Conservation (phyloP, 352 stramenopile species). For the Pythium plurisporium region DNA sequence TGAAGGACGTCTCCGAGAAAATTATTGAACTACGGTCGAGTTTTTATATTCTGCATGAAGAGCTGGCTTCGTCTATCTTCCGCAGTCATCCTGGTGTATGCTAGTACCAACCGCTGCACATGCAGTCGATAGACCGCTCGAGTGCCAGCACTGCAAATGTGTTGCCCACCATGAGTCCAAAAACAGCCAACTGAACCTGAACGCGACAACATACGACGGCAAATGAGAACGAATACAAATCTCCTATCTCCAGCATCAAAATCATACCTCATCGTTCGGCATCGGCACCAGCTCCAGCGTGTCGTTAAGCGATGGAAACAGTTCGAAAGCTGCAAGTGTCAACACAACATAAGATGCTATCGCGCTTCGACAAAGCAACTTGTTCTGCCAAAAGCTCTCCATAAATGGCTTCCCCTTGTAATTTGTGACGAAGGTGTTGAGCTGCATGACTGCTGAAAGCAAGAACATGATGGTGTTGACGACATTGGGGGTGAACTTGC, state of each 20-base stretch:
- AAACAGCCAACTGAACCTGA: conserved; percentile 38
- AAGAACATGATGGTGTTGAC: conserved; percentile 96
- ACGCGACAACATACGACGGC: conserved; percentile 1
- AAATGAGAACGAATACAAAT: conserved; percentile 4
- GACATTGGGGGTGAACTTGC: conserved; percentile 91
- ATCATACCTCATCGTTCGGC: conserved; percentile 32
- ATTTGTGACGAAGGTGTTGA: conserved; percentile 53
- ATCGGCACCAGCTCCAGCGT: conserved; percentile 38
- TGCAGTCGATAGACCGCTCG: conserved; percentile 29
- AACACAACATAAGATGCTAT: conserved; percentile 30
- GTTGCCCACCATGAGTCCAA: conserved; percentile 50
- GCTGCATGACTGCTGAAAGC: conserved; percentile 69
- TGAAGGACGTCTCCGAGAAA: no score
- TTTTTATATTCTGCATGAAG: no score
- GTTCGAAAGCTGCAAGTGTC: conserved; percentile 25
- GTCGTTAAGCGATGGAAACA: conserved; percentile 28
- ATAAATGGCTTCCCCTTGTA: conserved; percentile 54
- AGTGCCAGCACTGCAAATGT: conserved; percentile 47
- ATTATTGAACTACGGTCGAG: no score
- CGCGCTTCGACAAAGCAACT: conserved; percentile 29
- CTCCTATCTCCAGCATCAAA: neutral
- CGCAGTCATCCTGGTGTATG: no score
- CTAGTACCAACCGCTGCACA: conserved; percentile 3
- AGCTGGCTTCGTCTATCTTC: no score
- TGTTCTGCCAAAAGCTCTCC: conserved; percentile 45